Conservation (phyloP, 2,329 filamentous ascomycete species). For the Cladosporium sp. region DNA sequence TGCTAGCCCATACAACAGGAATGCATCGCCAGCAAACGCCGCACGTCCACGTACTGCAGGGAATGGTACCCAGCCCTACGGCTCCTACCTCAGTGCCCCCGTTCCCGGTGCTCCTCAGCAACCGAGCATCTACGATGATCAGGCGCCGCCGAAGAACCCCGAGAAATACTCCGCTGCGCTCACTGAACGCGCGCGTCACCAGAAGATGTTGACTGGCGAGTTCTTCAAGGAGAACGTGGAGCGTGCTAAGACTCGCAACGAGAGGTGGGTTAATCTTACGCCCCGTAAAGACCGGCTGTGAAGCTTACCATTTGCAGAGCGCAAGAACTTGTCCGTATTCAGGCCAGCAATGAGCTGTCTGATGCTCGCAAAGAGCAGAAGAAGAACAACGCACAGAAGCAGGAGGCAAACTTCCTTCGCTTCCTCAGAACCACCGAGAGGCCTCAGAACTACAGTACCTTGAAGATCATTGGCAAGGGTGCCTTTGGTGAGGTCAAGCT, state of each 20-base stretch:
- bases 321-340: constrained; percentile 81
- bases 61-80: constrained; percentile 55
- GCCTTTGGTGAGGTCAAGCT: constrained; percentile 98
- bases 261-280: constrained; percentile 56
- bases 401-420: constrained; percentile 86
- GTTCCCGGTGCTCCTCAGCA: constrained; percentile 42
- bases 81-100: constrained; percentile 60
- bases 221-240: constrained; percentile 99
- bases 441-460: constrained; percentile 87
- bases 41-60: constrained; percentile 76
- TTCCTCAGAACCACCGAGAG: constrained; percentile 91
- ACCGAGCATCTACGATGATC: constrained; percentile 47
- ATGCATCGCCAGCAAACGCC: constrained; percentile 60
- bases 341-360: constrained; percentile 69
- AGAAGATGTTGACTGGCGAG: constrained; percentile 59
- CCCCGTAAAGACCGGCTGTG: not conserved
- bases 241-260: constrained; percentile 87
- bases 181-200: constrained; percentile 62
- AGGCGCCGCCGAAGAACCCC: constrained; percentile 71
- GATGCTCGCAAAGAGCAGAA: constrained; percentile 75
- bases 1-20: constrained; percentile 60
- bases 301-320: constrained; percentile 54
- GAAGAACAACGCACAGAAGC: constrained; percentile 74
- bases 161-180: constrained; percentile 86
- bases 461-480: constrained; percentile 98